Evolutionary conservation across 768 basidiomycete species (phyloP).

Genomic region (Naganishia antarctica): DNA sequence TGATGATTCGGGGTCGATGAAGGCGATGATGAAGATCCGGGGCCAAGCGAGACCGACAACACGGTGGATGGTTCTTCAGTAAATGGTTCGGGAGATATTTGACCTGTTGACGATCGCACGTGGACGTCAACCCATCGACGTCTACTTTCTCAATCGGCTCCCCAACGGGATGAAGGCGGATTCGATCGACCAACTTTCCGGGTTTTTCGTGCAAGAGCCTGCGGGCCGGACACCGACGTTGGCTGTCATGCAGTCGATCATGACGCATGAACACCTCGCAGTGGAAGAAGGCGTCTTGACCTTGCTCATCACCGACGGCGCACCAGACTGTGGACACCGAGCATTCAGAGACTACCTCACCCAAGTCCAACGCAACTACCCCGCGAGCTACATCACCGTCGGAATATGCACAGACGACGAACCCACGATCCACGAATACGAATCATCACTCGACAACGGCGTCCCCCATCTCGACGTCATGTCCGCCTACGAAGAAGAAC

Average conservation of each 20-base stretch:
- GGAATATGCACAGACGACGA: constrained; percentile 34
- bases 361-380: constrained; percentile 29
- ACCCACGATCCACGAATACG: constrained; percentile 31
- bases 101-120: constrained; percentile 30
- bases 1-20: constrained; percentile 33
- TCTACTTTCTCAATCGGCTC: constrained; percentile 30
- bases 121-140: constrained; percentile 28
- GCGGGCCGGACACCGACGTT: constrained; percentile 29
- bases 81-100: constrained; percentile 33
- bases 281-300: constrained; percentile 32
- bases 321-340: constrained; percentile 33
- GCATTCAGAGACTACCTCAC: constrained; percentile 30
- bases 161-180: constrained; percentile 31
- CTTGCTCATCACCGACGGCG: constrained; percentile 32
- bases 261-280: constrained; percentile 29
- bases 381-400: constrained; percentile 33
- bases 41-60: constrained; percentile 24
- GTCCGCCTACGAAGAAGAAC: constrained; percentile 33
- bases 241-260: constrained; percentile 29
- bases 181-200: constrained; percentile 15
- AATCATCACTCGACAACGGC: constrained; percentile 31
- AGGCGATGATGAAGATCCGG: constrained; percentile 31
- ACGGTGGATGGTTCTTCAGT: constrained; percentile 30
- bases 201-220: constrained; percentile 24
- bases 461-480: constrained; percentile 33